Evolutionary conservation across 352 stramenopile species (phyloP), one percentile per base, ranked within the genome.

Genomic region (Phytophthora pisi): DNA sequence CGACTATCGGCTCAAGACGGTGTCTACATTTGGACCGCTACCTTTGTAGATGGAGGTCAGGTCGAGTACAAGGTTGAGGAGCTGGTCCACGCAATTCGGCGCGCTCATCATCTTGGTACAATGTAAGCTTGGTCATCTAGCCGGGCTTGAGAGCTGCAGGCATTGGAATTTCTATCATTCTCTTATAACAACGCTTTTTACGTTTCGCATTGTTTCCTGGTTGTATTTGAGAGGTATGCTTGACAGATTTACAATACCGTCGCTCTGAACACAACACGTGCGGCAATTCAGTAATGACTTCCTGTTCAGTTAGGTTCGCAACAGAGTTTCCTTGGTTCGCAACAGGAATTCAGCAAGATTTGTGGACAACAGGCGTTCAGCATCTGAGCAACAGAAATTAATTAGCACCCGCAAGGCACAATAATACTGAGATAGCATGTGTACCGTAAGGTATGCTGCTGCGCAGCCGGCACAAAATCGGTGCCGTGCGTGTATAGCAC

Each of bases 321-420:
- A 63, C 57, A 63, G 30, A 15, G 42, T 16, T 60, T 51, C 40
- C 45, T 42, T 40, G 11, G 34, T 40, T 6, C 34, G 34, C 34
- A 40, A 40, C 34, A 16, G 34, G 34, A 40, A 40, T 40, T 40
- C 10, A 40, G 57, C 57, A 56, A 11, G 53, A 28, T 30, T 18
- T 18, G n/a, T 15, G 18, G 36, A 16, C 42, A 61, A 61, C 42
- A 61, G 55, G 38, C 16, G 24, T 28, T 61, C 26, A 61, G 55
- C 43, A 53, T 20, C 18, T 53, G 40, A 34, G 42, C 55, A 46
- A 61, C 55, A 61, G 43, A 61, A 46, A 61, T 61, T 61, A 46
- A 53, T 61, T 46, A 20, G 38, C 38, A 46, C 28, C 28, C 28
- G n/a, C n/a, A n/a, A n/a, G n/a, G n/a, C n/a, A n/a, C n/a, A n/a